Evolutionary conservation across 495 filamentous ascomycete species (phyloP), one percentile per base, ranked within the genome.

Genomic region (Daldinia vernicosa): DNA sequence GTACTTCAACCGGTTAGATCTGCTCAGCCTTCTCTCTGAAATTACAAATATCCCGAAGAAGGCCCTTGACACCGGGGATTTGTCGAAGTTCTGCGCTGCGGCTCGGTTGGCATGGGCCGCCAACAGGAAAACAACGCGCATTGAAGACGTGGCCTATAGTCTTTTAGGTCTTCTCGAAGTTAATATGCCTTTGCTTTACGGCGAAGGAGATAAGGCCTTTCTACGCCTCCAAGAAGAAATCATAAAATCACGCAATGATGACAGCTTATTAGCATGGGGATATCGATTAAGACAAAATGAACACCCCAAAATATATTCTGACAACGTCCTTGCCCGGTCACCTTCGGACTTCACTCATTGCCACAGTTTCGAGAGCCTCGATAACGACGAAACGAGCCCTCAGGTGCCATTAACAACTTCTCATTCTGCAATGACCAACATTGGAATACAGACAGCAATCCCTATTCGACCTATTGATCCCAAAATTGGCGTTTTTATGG

Each of bases 181-280:
- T 12, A 69, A 72, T 37, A 76, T 78, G 74, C 74, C 75, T 7
- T 35, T 76, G 9, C 64, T 77, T 3, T 79, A 78, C 40, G 76
- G 76, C 0, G 74, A 78, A 60, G 69, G 72, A 1, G 14, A 60
- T 0, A 69, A 65, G 43, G 75, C 75, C n/a, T 78, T 77, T 28
- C 8, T 30, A 7, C 52, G 75, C 2, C 70, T 77, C 14, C 75
- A 78, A 28, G 62, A 74, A 58, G 75, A 76, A 37, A 69, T 76
- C 8, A 67, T 77, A 24, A 69, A 73, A n/a, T 60, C 56, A 15
- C 35, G 59, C 11, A 47, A 74, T 35, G 73, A 75, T 17, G 60
- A 74, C 17, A 69, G 71, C 6, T 63, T 75, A 17, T 64, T 75
- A 4, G 69, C 69, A 12, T 75, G 73, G 70, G 69, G 69, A 3